phyloP scores from a whole-genome alignment of 164 flowering plant species.

The Magnolia changhungtana region DNA sequence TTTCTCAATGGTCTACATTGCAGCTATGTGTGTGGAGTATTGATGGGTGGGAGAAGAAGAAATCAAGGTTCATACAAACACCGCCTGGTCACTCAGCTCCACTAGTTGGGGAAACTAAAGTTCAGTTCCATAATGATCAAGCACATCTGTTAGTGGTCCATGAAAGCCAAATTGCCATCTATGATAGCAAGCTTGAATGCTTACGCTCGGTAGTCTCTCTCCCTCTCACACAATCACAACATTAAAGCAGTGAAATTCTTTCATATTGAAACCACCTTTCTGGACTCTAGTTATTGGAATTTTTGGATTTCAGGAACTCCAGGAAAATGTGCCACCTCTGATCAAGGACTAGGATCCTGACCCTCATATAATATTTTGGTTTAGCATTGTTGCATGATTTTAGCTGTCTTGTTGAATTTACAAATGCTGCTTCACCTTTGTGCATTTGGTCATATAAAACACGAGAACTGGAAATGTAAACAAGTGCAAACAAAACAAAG shows the following conservation, averaged over 20 bases:
- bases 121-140: slow-evolving; percentile 75
- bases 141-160: slow-evolving; percentile 56
- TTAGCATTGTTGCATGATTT: not conserved
- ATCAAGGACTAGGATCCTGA: not conserved
- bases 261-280: not conserved
- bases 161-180: slow-evolving; percentile 62
- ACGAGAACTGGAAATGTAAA: too few relatives aligned
- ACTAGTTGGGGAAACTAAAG: slow-evolving; percentile 54
- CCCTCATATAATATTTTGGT: not conserved
- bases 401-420: not conserved
- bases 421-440: not conserved
- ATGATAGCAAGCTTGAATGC: slow-evolving; percentile 67
- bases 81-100: slow-evolving; percentile 54
- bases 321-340: too few relatives aligned
- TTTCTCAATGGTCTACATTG: slow-evolving; percentile 10
- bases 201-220: slow-evolving; percentile 39
- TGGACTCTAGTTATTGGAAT: not conserved
- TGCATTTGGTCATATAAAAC: not conserved
- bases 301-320: too few relatives aligned
- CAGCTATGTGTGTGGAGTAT: slow-evolving; percentile 64
- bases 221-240: not conserved
- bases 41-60: slow-evolving; percentile 73
- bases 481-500: too few relatives aligned
- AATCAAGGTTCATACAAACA: slow-evolving; percentile 43
- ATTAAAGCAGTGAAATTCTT: not conserved